Conservation (phyloP, 768 basidiomycete species). For the Hygrophorus pudorinus region DNA sequence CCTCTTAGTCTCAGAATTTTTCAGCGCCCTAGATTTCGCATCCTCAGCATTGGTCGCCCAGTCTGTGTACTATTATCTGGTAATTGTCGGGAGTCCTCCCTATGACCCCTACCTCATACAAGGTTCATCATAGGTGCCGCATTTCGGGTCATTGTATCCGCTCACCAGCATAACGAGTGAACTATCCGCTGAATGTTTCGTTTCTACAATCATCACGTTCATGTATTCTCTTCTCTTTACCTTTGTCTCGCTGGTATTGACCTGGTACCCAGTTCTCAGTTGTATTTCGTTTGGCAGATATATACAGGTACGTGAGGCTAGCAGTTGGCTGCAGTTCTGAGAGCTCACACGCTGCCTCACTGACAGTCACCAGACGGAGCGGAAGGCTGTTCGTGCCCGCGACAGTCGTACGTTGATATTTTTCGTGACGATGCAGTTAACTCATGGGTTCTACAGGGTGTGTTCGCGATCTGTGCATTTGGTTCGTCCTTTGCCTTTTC, state of each 20-base stretch:
- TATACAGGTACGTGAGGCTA: no score
- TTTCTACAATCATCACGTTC: conserved; percentile 32
- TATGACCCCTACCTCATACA: neutral
- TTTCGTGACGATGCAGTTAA: neutral
- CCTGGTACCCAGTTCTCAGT: conserved; percentile 25
- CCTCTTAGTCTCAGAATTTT: neutral
- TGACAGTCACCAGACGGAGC: conserved; percentile 3
- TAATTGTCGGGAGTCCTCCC: conserved; percentile 8
- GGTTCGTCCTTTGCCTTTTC: conserved; percentile 13
- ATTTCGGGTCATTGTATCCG: conserved; percentile 30
- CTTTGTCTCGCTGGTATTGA: neutral
- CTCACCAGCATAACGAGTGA: conserved; percentile 20
- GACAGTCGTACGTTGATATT: conserved; percentile 16
- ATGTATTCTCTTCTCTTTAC: conserved; percentile 18
- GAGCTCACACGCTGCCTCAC: neutral
- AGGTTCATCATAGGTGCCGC: conserved; percentile 24
- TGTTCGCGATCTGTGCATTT: conserved; percentile 20
- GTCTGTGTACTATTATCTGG: conserved; percentile 36
- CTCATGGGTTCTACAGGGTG: conserved; percentile 12
- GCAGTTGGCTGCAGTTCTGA: neutral
- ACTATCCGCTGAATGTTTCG: conserved; percentile 31
- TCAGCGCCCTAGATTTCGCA: conserved; percentile 23
- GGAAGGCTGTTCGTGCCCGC: conserved; percentile 20
- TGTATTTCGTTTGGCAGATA: conserved; percentile 21
- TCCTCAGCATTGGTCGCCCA: conserved; percentile 32